Evolutionary conservation across 345 rosid species (phyloP), one percentile per base, ranked within the genome.

Genomic region (Clarkia xantiana): DNA sequence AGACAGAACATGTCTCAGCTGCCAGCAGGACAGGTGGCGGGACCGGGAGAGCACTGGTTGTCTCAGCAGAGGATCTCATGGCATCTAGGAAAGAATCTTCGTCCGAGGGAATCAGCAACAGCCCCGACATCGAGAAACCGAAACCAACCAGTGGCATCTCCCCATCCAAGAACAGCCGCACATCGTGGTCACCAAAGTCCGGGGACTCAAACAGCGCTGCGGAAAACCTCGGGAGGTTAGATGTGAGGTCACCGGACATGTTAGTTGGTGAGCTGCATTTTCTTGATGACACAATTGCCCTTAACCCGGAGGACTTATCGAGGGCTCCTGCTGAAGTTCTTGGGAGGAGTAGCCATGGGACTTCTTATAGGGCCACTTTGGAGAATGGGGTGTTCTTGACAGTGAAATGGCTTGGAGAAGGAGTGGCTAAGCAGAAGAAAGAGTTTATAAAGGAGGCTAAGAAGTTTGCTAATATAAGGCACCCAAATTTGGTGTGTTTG

Each of bases 341-440:
- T 23, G 98, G 98, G 57, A 75, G 98, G 75, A 86, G 96, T 72
- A 91, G 98, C 67, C 96, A 91, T 11, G 98, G 98, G 57, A 91
- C 98, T 53, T 91, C 96, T 22, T 86, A 91, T 62, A 73, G 82
- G 58, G 98, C 98, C 45, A 73, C 94, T 9, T 71, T 91, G 55
- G 98, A 86, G 60, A 86, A 67, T 53, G 98, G 98, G 47, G 64
- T 75, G 40, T 79, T 81, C 67, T 57, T 91, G 68, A 86, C 98
- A 0, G 98, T 91, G 57, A 91, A 91, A 66, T 91, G 98, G 96
- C 72, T 91, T 61, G 74, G 96, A 65, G 98, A 91, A 74, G 98
- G 98, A 49, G 89, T 91, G 48, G 98, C 98, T 2, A 91, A 91
- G 64, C 94, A 81, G 63, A 81, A 78, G 61, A 91, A 91, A 55